Conservation (phyloP, 2,329 filamentous ascomycete species). For the Cytospora mali region DNA sequence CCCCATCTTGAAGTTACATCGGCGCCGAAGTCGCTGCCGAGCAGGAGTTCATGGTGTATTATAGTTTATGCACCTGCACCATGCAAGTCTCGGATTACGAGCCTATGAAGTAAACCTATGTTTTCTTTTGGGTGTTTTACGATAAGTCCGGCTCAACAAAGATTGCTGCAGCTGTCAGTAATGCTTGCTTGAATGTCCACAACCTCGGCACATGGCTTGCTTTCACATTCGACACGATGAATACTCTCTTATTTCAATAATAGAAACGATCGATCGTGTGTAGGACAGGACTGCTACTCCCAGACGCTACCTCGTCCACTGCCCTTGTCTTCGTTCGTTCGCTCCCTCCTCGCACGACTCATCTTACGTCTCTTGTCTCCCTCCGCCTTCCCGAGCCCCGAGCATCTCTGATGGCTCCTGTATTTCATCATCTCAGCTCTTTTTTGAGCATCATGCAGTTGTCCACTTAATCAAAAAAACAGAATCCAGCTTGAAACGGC, state of each 20-base stretch:
- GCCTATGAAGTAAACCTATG: too few relatives aligned
- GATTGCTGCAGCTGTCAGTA: too few relatives aligned
- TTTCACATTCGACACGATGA: conserved; percentile 3
- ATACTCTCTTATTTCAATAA: conserved; percentile 15
- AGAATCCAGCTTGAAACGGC: neutral
- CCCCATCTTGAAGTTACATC: neutral
- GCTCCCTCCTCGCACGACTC: neutral
- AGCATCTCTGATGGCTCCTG: neutral
- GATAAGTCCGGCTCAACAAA: too few relatives aligned
- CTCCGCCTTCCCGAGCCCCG: neutral
- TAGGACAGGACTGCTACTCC: conserved; percentile 1
- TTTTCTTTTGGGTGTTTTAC: too few relatives aligned
- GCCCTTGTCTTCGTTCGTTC: neutral
- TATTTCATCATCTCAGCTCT: neutral
- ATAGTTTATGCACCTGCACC: neutral
- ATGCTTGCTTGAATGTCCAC: too few relatives aligned
- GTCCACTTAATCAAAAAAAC: neutral
- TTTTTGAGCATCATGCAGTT: neutral
- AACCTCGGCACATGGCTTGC: neutral
- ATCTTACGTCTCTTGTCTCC: neutral
- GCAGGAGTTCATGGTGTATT: too few relatives aligned
- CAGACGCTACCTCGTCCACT: conserved; percentile 5
- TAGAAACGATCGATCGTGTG: neutral
- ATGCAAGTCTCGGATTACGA: neutral
- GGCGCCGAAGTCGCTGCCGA: neutral